Base-by-base conservation (phyloP, 2,329 filamentous ascomycete genomes). In the Grosmannia serpens region DNA sequence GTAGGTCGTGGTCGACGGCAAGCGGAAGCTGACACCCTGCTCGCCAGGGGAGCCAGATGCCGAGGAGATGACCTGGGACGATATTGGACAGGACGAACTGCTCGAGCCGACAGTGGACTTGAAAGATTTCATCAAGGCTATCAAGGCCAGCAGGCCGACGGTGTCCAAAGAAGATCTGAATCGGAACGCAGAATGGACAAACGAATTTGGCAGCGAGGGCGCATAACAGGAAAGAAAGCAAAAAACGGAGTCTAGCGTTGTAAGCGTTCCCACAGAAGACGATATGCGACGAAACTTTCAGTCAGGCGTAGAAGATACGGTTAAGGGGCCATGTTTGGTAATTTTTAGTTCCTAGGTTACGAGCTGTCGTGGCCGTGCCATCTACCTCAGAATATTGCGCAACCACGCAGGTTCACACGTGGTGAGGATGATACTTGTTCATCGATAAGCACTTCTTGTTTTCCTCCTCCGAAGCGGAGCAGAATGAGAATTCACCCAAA, bases 131-230 rank as follows among this genome's bases (percentile, higher is more conserved):
- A 80, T 95, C 69, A 90, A 92, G 71, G 92, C 94, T 1, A 87
- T 99, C 67, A 91, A 90, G 68, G 84, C 86, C 53, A 89, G 89
- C 55, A 78, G 94, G 68, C 94, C 94, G 26, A 97, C 94, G 0
- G 94, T 99, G 57, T 94, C 90, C 56, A 79, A 82, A 55, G 90
- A 91, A 55, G 95, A 99, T 69, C 79, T 99, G 52, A 80, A 84
- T 64, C 81, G 83, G 67, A 96, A 92, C 70, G 80, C 88, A 53
- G 91, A 96, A 51, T 99, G 94, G 94, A 99, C 94, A 11, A 82
- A 87, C 67, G 91, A 97, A 74, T 97, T 97, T 74, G 92, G 92
- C 59, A 95, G 90, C 69, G 92, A 96, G 71, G 92, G 92, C 22
- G 77, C 78, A 64, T 81, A 67, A 49, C 15, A 20, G 44, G n/a